Conservation (phyloP, 495 filamentous ascomycete genomes). For the Xylaria sp. region DNA sequence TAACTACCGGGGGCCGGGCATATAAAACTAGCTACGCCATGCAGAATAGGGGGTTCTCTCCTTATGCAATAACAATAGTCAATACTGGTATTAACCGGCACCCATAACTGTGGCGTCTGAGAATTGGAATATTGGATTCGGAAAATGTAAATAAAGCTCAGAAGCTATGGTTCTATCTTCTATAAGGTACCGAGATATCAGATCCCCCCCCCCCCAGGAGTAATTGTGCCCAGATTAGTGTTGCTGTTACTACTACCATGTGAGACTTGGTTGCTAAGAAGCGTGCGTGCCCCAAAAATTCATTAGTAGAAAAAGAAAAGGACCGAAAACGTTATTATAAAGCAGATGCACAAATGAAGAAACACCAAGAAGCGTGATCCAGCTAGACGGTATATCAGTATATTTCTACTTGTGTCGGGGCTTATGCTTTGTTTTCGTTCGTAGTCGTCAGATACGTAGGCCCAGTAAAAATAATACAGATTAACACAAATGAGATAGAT, state of each 20-base stretch:
- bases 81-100: no score
- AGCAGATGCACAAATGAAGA: neutral
- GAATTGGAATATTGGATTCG: no score
- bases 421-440: neutral
- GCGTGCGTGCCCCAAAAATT: neutral
- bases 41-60: no score
- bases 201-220: no score
- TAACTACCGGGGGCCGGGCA: no score
- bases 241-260: neutral
- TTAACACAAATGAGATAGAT: neutral
- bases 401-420: neutral
- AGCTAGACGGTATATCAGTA: neutral
- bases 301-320: neutral
- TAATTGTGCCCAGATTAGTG: neutral
- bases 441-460: neutral
- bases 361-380: neutral
- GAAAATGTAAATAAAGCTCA: neutral
- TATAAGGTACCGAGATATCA: no score
- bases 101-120: no score
- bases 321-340: neutral
- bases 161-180: no score
- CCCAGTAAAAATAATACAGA: neutral
- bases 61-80: no score
- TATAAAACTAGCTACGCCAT: no score
- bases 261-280: neutral